Base-by-base conservation (phyloP, 495 filamentous ascomycete species). In the Neurospora sp. region DNA sequence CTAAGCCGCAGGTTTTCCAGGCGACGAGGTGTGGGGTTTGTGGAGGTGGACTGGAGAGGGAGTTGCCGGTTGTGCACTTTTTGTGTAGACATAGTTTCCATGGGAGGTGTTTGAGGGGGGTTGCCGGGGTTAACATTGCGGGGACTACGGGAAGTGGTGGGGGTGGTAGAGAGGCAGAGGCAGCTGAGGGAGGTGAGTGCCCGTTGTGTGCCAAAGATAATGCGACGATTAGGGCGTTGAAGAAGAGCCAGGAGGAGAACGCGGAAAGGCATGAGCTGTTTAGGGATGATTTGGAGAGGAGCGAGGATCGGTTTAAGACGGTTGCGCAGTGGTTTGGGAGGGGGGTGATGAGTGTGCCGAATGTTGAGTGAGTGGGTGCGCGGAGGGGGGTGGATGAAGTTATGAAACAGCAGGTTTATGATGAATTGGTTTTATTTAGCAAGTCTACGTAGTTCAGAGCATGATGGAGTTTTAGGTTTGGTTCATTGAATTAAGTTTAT, bases 61-160 rank as follows among this genome's bases (percentile, higher is more conserved):
- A 97, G 75, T 84, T 98, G 42, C 96, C 96, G 4, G 91, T 89
- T 0, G 94, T 98, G 66, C 96, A 99, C 81, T 99, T 98, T 81
- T 82, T 98, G 76, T 99, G 96, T 86, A 96, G 94, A 79, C 96
- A 99, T 79, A 93, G 90, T 62, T 99, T 97, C 86, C 96, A 99
- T 79, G 92, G 96, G 82, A 86, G 92, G 38, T 97, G 93, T 82
- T 85, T 96, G 70, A 89, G 82, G 71, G 77, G 79, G 70, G 78
- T 78, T 42, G 73, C 77, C 2, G 81, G 82, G 69, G 83, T 78
- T 54, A 70, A 76, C 20, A 69, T 71, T 42, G 12, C 4, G 5
- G 35, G 35, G 35, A 27, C n/a, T n/a, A n/a, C 5, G 69, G 37
- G 48, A 71, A 76, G 71, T 39, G 71, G 74, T 39, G 66, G 72